phyloP scores from a whole-genome alignment of 768 basidiomycete species.

The Amylocystis lapponica region DNA sequence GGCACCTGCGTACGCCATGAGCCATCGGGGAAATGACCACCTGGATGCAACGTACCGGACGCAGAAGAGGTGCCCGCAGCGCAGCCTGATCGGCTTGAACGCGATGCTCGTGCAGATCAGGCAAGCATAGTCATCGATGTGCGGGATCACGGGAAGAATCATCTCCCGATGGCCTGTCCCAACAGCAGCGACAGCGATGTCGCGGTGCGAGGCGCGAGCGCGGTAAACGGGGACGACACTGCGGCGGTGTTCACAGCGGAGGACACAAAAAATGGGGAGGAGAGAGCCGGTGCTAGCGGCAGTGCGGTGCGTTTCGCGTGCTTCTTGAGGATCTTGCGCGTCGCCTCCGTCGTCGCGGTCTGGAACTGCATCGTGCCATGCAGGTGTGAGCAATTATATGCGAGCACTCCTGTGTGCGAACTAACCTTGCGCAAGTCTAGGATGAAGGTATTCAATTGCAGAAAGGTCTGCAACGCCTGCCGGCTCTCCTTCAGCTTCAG shows the following conservation, averaged over 20 bases:
- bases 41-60: conserved; percentile 37
- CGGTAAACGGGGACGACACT: not conserved
- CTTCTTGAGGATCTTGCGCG: conserved; percentile 91
- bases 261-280: conserved; percentile 11
- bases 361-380: conserved; percentile 53
- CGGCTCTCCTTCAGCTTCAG: conserved; percentile 43
- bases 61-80: conserved; percentile 77
- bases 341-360: conserved; percentile 80
- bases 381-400: not conserved
- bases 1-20: conserved; percentile 40
- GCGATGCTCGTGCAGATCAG: conserved; percentile 86
- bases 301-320: conserved; percentile 87
- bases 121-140: conserved; percentile 81
- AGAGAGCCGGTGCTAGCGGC: conserved; percentile 45
- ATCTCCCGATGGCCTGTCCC: conserved; percentile 81
- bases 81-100: conserved; percentile 84
- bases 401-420: too few species aligned
- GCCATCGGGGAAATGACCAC: not conserved
- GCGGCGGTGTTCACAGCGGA: not conserved
- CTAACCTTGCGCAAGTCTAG: conserved; percentile 75
- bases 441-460: conserved; percentile 68
- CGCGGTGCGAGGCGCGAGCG: conserved; percentile 7
- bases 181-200: conserved; percentile 56
- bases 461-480: conserved; percentile 41
- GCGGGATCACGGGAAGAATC: conserved; percentile 74